Base-by-base conservation (phyloP, 2,329 filamentous ascomycete genomes). In the Pseudogymnoascus sp. region DNA sequence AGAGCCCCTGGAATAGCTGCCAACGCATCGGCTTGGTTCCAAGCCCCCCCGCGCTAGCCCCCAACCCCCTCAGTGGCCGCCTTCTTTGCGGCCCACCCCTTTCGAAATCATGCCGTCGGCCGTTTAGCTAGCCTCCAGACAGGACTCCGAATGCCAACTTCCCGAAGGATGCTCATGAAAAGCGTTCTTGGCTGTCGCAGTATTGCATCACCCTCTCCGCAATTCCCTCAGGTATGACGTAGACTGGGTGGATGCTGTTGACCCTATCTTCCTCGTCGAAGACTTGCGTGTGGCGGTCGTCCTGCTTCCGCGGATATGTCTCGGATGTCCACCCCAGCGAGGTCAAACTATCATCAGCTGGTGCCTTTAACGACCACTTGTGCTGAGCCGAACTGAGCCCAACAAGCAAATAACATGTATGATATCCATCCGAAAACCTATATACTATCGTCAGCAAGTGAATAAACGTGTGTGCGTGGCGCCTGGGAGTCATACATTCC, bases 381-480 rank as follows among this genome's bases (percentile, higher is more conserved):
- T 96, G 83, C 75, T 96, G 90, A 22, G 88, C 87, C 60, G 86
- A 88, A 72, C 90, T 94, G 66, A 97, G 79, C 4, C 93, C 93
- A 20, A 88, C 86, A 18, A 97, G 82, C 30, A 92, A 90, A 75
- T 97, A 97, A 76, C 90, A 94, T 47, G 91, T 91, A 75, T 97
- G 93, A 70, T 97, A 97, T 57, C 88, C 87, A 76, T 97, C 93
- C 4, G 91, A 86, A 63, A 80, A 80, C 68, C 89, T 91, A 67
- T 39, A 47, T 63, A 47, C 9, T 57, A 33, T 60, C 15, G 58
- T 60, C 30, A 62, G 25, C 47, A 20, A 5, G 62, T 39, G 25
- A 15, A 35, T 14, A 36, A 37, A 61, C 37, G 11, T 58, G 36
- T 57, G 58, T 61, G 53, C 43, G 57, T 28, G 38, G 59, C 43